A percentile compares a stretch with the other conserved stretches of the same genome.
Evolutionary conservation across 345 rosid genomes (phyloP).

Genomic region (Syzygium grande): DNA sequence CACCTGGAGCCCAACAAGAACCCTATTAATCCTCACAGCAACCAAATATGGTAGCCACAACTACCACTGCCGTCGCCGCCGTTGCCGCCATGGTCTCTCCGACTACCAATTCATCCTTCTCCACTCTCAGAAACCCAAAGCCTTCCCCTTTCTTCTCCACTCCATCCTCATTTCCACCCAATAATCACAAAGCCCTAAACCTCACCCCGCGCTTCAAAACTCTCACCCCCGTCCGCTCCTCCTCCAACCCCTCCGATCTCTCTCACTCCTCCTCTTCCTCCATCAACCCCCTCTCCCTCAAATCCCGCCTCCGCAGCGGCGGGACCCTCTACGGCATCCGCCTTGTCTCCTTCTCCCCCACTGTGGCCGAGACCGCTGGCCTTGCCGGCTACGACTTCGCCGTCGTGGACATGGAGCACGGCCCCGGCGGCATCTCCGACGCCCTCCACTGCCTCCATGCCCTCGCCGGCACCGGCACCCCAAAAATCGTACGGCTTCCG

Average conservation of each 20-base stretch:
- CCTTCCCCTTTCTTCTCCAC: constrained; percentile 13
- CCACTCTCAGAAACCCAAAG: constrained; percentile 4
- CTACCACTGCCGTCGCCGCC: not conserved
- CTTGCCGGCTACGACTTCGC: constrained; percentile 83
- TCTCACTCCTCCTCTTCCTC: constrained; percentile 9
- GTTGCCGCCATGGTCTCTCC: not conserved
- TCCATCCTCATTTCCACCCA: not conserved
- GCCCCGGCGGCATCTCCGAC: constrained; percentile 75
- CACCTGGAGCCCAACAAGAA: not conserved
- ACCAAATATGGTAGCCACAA: constrained; percentile 2
- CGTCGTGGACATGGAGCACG: constrained; percentile 94
- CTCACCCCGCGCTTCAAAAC: constrained; percentile 11
- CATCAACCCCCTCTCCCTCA: constrained; percentile 29
- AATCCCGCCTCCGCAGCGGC: constrained; percentile 64
- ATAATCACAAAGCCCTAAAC: constrained; percentile 20
- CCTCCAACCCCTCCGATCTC: constrained; percentile 15
- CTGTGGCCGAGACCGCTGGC: constrained; percentile 79
- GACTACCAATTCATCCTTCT: not conserved
- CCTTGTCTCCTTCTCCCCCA: constrained; percentile 82
- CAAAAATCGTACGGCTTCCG: constrained; percentile 71
- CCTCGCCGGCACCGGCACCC: constrained; percentile 45
- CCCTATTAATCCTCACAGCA: not conserved
- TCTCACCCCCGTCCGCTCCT: constrained; percentile 14
- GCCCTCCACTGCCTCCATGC: constrained; percentile 63
- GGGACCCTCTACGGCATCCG: constrained; percentile 77